Percentiles rank a stretch among this genome's conserved stretches.
Evolutionary conservation across 1,284 basidiomycete species (phyloP).

Genomic region (Porodaedalea pini): DNA sequence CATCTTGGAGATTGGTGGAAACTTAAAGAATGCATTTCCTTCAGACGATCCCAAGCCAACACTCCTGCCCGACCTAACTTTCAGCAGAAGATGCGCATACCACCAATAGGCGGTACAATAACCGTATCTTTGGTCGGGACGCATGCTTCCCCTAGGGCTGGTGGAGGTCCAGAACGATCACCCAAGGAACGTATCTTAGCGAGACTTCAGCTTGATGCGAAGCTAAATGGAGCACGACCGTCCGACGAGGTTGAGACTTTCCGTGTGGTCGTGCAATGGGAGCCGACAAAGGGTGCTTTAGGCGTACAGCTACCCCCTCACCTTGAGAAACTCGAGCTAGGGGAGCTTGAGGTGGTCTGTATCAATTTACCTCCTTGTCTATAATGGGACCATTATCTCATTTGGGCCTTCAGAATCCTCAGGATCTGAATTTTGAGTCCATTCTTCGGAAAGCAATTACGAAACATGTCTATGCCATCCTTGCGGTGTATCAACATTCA

Average conservation of each 20-base stretch:
- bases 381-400: slow-evolving; percentile 5
- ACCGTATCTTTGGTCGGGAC: slow-evolving; percentile 46
- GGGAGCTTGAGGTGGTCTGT: slow-evolving; percentile 47
- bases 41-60: slow-evolving; percentile 30
- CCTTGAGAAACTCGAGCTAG: slow-evolving; percentile 37
- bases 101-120: slow-evolving; percentile 53
- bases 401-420: slow-evolving; percentile 46
- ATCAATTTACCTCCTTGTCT: not conserved
- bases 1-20: not conserved
- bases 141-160: slow-evolving; percentile 34
- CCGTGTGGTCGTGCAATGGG: slow-evolving; percentile 59
- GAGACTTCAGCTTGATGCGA: slow-evolving; percentile 58
- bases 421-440: slow-evolving; percentile 66
- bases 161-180: slow-evolving; percentile 41
- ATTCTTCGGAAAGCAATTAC: slow-evolving; percentile 57
- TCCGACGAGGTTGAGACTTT: slow-evolving; percentile 71
- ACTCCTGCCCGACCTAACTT: slow-evolving; percentile 35
- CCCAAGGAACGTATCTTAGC: slow-evolving; percentile 54
- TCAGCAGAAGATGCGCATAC: slow-evolving; percentile 36
- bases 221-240: slow-evolving; percentile 47
- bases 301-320: slow-evolving; percentile 48
- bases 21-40: slow-evolving; percentile 34
- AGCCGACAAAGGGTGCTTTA: slow-evolving; percentile 56
- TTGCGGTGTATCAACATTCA: slow-evolving; percentile 49
- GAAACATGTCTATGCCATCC: slow-evolving; percentile 57